Evolutionary conservation across 1,284 basidiomycete genomes (phyloP).

Genomic region (Schizopora paradoxa): DNA sequence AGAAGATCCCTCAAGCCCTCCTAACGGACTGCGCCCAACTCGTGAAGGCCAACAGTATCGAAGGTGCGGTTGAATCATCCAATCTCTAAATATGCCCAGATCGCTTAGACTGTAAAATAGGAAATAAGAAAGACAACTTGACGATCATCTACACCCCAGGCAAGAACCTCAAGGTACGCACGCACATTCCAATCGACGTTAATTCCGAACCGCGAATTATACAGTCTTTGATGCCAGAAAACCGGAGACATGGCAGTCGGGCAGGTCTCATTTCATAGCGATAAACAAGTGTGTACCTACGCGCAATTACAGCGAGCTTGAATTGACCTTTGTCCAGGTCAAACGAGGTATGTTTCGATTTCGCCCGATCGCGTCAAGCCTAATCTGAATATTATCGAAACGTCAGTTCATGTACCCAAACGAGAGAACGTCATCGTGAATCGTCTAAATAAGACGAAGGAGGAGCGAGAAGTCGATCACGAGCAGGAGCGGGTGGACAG

Average conservation of each 20-base stretch:
- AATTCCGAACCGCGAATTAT: not conserved
- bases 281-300: conserved; percentile 60
- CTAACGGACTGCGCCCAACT: conserved; percentile 88
- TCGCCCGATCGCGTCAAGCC: not conserved
- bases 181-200: not conserved
- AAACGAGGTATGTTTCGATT: conserved; percentile 57
- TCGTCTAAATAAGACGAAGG: conserved; percentile 91
- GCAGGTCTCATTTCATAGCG: conserved; percentile 90
- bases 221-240: conserved; percentile 52
- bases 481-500: conserved; percentile 84
- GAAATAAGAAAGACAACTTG: conserved; percentile 94
- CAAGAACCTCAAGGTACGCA: conserved; percentile 76
- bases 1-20: conserved; percentile 75
- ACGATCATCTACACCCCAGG: conserved; percentile 94
- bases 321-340: conserved; percentile 42
- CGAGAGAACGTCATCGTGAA: conserved; percentile 92
- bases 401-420: conserved; percentile 66
- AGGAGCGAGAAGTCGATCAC: conserved; percentile 82
- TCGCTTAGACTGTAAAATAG: too few relatives aligned
- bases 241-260: conserved; percentile 95
- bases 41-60: conserved; percentile 97
- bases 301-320: not conserved
- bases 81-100: too few relatives aligned
- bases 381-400: not conserved
- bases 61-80: conserved; percentile 52